Base-by-base conservation (phyloP, 2,329 filamentous ascomycete genomes). In the Sporothrix variecibatus region DNA sequence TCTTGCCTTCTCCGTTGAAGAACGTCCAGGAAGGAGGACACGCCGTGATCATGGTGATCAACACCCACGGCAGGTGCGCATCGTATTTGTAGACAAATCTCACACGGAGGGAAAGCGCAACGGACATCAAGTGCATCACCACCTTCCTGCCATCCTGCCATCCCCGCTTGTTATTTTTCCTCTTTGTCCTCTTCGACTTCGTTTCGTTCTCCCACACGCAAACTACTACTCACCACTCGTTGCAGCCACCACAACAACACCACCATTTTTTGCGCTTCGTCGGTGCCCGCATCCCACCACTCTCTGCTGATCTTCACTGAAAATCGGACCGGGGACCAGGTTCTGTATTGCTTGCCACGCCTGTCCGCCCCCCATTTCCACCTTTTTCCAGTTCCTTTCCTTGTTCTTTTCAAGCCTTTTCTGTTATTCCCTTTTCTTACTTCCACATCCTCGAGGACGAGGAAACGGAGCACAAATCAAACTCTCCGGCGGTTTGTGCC, bases 291-390 rank as follows among this genome's bases (percentile, higher is more conserved):
- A 53, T 38, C 20, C 46, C 49, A 70, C 49, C 49, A 38, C 49
- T 51, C 49, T 70, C 49, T 70, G 67, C 67, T 70, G 67, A 70
- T 70, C 67, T 56, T 7, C 67, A 70, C 11, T n/a, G 31, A 56
- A 26, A 34, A 38, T 70, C 31, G 46, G 46, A 23, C 49, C 67
- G n/a, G 67, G 49, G 28, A 38, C 49, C 34, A 70, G 46, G 60
- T 65, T 65, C 38, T 40, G 34, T 9, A 43, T 23, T 43, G 60
- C 34, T n/a, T 43, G 46, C n/a, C 67, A 40, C 9, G 26, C 65
- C 26, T 40, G 34, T 71, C 51, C 51, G 31, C 49, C 67, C n/a
- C 20, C 43, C 31, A 38, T 56, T 56, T 70, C 49, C 67, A 49
- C 17, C 43, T 38, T 51, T 53, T 69, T 56, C 43, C 20, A 9